phyloP scores from a whole-genome alignment of 2,329 filamentous ascomycete genomes.

The Monosporascus sp. region DNA sequence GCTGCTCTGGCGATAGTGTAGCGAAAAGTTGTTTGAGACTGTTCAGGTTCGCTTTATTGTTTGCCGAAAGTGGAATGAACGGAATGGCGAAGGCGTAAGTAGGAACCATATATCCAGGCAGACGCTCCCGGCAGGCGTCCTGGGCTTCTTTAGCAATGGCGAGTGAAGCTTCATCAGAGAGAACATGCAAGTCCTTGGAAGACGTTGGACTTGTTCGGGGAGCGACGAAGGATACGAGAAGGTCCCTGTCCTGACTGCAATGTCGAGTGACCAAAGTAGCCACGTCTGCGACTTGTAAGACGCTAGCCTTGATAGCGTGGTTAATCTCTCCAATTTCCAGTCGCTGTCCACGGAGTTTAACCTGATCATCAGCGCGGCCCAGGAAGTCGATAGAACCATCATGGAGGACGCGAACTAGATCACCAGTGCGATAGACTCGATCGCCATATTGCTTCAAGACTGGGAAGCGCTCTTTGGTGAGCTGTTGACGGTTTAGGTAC shows the following conservation, averaged over 20 bases:
- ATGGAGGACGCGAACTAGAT: conserved; percentile 74
- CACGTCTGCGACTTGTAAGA: conserved; percentile 57
- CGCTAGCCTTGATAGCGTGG: conserved; percentile 63
- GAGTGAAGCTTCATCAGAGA: conserved; percentile 27
- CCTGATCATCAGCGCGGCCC: conserved; percentile 83
- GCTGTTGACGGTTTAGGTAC: conserved; percentile 74
- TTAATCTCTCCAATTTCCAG: conserved; percentile 92
- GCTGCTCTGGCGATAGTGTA: conserved; percentile 49
- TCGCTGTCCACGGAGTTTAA: conserved; percentile 84
- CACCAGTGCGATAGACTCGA: conserved; percentile 79
- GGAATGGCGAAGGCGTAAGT: conserved; percentile 72
- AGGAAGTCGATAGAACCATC: conserved; percentile 83
- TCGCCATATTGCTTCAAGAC: conserved; percentile 50
- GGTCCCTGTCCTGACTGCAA: conserved; percentile 67
- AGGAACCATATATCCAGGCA: conserved; percentile 87
- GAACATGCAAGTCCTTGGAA: conserved; percentile 15
- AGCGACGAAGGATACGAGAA: conserved; percentile 73
- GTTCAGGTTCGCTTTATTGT: conserved; percentile 83
- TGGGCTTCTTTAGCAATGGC: conserved; percentile 42
- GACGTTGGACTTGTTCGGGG: conserved; percentile 13
- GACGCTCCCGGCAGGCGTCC: conserved; percentile 58
- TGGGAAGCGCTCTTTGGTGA: conserved; percentile 74
- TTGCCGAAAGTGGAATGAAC: conserved; percentile 72
- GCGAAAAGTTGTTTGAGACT: conserved; percentile 62
- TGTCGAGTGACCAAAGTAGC: conserved; percentile 71